phyloP scores from a whole-genome alignment of 768 basidiomycete genomes.

The Boletus subcaerulescens region DNA sequence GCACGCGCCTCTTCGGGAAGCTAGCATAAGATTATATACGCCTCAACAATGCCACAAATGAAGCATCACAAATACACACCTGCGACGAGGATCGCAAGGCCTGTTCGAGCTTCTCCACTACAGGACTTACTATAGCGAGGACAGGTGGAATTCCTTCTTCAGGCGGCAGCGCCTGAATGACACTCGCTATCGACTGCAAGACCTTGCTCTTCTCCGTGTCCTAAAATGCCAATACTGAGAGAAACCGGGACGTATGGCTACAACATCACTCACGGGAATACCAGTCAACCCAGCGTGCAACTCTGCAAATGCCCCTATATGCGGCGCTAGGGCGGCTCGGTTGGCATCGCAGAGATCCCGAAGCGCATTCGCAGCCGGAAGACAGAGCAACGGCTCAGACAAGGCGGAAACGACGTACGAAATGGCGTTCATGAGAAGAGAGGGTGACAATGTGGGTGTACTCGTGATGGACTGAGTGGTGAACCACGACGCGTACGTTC shows the following conservation, averaged over 20 bases:
- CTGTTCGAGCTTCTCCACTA: constrained; percentile 65
- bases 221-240: constrained; percentile 32
- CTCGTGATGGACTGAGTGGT: constrained; percentile 43
- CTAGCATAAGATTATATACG: constrained; percentile 33
- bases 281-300: constrained; percentile 72
- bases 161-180: constrained; percentile 86
- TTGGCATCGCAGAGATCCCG: constrained; percentile 90
- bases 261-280: constrained; percentile 57
- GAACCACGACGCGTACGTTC: constrained; percentile 80
- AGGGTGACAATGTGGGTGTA: constrained; percentile 30
- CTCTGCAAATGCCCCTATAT: constrained; percentile 81
- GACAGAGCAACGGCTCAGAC: constrained; percentile 58
- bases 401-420: constrained; percentile 71
- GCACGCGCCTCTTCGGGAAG: constrained; percentile 69
- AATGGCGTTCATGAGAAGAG: constrained; percentile 62
- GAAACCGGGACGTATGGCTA: background rate
- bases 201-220: constrained; percentile 89
- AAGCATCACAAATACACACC: constrained; percentile 37
- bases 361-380: constrained; percentile 76
- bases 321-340: constrained; percentile 74
- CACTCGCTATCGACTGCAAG: constrained; percentile 87
- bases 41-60: background rate
- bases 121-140: constrained; percentile 73
- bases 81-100: constrained; percentile 53
- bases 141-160: constrained; percentile 75